Evolutionary conservation across 176 grass and related monocot species (phyloP), one percentile per base, ranked within the genome.

Genomic region (Guadua angustifolia): DNA sequence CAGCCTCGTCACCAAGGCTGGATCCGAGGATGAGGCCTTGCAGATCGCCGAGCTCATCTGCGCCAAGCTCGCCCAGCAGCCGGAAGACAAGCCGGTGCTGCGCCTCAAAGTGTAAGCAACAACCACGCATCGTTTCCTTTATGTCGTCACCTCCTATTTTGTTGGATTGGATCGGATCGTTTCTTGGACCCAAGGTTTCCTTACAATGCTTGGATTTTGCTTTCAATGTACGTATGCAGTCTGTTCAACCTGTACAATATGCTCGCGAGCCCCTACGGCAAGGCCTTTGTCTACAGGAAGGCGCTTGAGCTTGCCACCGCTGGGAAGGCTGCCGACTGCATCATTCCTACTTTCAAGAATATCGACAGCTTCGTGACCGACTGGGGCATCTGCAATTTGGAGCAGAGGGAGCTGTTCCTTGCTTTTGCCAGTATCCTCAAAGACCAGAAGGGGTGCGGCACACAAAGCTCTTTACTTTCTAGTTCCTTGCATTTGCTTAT

Each of bases 191-290:
- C 22, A 39, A 24, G 26, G 39, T 55, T 25, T 6, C 25, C 12
- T 26, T 58, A 58, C 55, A 22, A 12, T 45, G 44, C 44, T 45
- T 45, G 55, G 8, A 9, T 14, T 62, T 25, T 5, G n/a, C n/a
- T 60, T 62, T 22, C 21, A 63, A 46, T 83, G 29, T 17, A 2
- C 78, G 43, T 42, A 1, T 59, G 69, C 79, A 98, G 96, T 11
- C 50, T 99, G 16, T 95, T 99, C 76, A 83, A 84, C 86, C 21
- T 98, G 58, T 98, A 95, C 89, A 99, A 99, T 70, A 73, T 99
- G 68, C 83, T 95, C 3, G 70, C 86, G 40, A 90, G 90, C 70
- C 65, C 89, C 61, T 87, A 83, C 40, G 89, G 91, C 78, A 94
- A 84, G 77, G 90, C 91, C 46, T 82, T 78, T 21, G 91, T 99